Percentiles rank a stretch among this genome's conserved stretches.
Conservation (phyloP, 805 yeast genomes). For the Teunomyces panamensis region DNA sequence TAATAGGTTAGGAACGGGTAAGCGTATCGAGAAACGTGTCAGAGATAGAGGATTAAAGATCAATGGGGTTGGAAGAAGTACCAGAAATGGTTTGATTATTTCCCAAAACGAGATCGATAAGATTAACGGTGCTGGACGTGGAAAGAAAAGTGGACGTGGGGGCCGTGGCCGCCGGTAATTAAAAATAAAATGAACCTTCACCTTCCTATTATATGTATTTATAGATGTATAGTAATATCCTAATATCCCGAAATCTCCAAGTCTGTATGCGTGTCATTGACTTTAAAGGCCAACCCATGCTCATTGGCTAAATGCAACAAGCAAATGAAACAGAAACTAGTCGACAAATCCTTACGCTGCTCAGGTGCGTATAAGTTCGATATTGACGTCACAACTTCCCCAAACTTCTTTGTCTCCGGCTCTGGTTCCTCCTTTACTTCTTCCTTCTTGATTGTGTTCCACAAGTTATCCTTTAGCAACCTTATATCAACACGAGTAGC, state of each 20-base stretch:
- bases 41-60: constrained; percentile 82
- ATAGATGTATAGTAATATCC: constrained; percentile 1
- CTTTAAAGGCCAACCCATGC: constrained; percentile 60
- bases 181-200: not conserved
- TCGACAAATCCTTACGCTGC: constrained; percentile 65
- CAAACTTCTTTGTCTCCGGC: constrained; percentile 23
- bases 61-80: constrained; percentile 69
- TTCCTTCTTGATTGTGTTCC: constrained; percentile 50
- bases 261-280: constrained; percentile 42
- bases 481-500: constrained; percentile 81
- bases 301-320: constrained; percentile 84
- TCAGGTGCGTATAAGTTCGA: constrained; percentile 52
- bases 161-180: not conserved
- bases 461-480: constrained; percentile 67
- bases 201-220: not conserved
- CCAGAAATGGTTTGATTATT: constrained; percentile 74
- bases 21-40: constrained; percentile 33
- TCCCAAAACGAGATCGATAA: constrained; percentile 64
- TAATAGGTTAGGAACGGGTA: constrained; percentile 50
- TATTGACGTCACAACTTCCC: constrained; percentile 46
- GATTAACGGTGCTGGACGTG: constrained; percentile 20
- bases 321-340: constrained; percentile 83
- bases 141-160: constrained; percentile 8
- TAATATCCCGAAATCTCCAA: constrained; percentile 22
- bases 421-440: not conserved